These are phyloP conservation scores for Triangularia verruculosa DNA, from an alignment of 2,329 filamentous ascomycete genomes.

Conservation along the genomic window DNA sequence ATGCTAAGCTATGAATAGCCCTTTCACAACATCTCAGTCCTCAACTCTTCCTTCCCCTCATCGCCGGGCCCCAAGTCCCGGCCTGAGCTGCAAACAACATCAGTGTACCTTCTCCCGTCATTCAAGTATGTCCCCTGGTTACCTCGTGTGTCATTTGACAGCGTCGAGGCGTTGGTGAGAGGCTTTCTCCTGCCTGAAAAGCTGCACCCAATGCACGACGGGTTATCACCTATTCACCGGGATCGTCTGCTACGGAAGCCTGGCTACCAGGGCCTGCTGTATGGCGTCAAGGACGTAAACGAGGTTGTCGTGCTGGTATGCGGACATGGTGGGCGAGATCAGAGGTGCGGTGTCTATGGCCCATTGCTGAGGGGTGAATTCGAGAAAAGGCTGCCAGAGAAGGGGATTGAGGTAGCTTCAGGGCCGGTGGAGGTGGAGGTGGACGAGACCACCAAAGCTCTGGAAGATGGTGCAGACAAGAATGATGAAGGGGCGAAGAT, in stretches of 20 bases:
- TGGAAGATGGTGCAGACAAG: constrained; percentile 15
- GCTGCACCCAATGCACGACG: constrained; percentile 60
- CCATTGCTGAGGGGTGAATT: constrained; percentile 73
- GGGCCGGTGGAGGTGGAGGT: constrained; percentile 44
- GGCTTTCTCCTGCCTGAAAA: constrained; percentile 63
- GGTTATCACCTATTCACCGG: constrained; percentile 55
- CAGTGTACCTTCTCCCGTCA: constrained; percentile 74
- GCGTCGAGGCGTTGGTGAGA: constrained; percentile 56
- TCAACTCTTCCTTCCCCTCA: constrained; percentile 71
- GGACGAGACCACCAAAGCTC: constrained; percentile 23
- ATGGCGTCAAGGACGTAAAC: constrained; percentile 57
- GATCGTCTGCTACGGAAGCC: constrained; percentile 51
- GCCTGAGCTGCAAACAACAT: constrained; percentile 52
- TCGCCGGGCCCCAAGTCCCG: constrained; percentile 36
- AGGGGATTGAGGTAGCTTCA: constrained; percentile 48
- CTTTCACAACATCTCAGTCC: constrained; percentile 75
- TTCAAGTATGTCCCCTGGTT: constrained; percentile 78
- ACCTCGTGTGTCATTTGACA: constrained; percentile 57
- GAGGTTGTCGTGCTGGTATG: constrained; percentile 82
- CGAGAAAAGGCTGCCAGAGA: constrained; percentile 50
- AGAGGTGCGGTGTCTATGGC: constrained; percentile 76
- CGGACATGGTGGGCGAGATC: constrained; percentile 78
- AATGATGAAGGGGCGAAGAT: constrained; percentile 21
- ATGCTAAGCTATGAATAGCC: constrained; percentile 53
- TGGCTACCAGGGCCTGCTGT: constrained; percentile 50